Evolutionary conservation across 169 alveolate genomes (phyloP), one percentile per base, ranked within the genome.

Genomic region (Cystoisospora suis): DNA sequence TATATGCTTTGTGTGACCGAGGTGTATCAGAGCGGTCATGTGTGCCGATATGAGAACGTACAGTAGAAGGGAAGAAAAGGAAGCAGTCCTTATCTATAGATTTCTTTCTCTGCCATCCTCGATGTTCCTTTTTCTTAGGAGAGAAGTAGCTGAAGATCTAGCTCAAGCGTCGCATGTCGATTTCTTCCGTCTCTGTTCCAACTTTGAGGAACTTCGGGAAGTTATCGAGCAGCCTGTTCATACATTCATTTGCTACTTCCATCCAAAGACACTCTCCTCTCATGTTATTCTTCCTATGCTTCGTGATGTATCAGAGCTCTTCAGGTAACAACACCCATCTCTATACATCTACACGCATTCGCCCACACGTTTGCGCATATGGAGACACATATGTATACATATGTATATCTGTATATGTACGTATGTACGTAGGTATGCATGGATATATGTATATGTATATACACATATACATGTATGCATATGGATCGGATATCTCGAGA

Each of bases 211-310:
- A 6, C 29, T 72, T 3, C 83, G 83, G 32, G 53, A 40, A 17
- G 56, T 72, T 12, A 38, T 72, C 53, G 83, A 72, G 83, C 83
- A 72, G 53, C 83, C 83, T 29, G 12, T 38, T 46, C 83, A 72
- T 38, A 56, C 83, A 4, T 72, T 72, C 32, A 12, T 72, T 3
- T 72, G 46, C 56, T 72, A 38, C 56, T 36, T 72, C 32, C 83
- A 72, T 38, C 83, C 83, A 46, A n/a, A 36, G n/a, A 38, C 83
- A 2, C 53, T 72, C 56, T 15, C 83, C 32, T 72, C 83, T 2
- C 83, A 72, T 6, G 23, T 72, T 38, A 56, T 40, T 38, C 42
- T 17, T 34, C 83, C 83, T 40, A 29, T 72, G n/a, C 83, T 72
- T 32, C 83, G 83, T 15, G 83, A 72, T 17, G 5, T 72, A 46